phyloP scores from a whole-genome alignment of 2,329 filamentous ascomycete species.

The Colletotrichum lini region DNA sequence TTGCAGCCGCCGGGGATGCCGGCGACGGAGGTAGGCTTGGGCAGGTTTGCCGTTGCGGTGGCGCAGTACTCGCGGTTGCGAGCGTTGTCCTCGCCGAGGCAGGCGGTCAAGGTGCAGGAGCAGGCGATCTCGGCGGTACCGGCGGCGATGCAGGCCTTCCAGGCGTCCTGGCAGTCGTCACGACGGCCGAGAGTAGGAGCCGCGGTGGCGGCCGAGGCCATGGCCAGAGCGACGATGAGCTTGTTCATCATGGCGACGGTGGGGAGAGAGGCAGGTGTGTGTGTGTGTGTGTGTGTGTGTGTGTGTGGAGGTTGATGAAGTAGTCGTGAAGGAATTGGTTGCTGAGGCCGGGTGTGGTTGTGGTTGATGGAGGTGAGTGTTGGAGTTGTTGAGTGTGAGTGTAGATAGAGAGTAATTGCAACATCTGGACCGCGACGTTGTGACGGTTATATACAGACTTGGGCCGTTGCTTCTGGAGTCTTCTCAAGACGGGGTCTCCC shows the following conservation, averaged over 20 bases:
- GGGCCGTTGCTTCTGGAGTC: background rate
- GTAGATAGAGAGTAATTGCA: background rate
- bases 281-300: background rate
- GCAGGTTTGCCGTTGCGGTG: conserved; percentile 29
- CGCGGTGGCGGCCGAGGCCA: conserved; percentile 35
- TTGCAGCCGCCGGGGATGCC: conserved; percentile 14
- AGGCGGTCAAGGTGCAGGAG: conserved; percentile 31
- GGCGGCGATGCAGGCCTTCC: conserved; percentile 32
- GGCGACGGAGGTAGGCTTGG: conserved; percentile 29
- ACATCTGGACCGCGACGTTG: background rate
- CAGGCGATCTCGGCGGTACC: conserved; percentile 32
- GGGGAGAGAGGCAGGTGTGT: background rate
- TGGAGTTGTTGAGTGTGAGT: background rate
- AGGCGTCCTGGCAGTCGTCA: conserved; percentile 30
- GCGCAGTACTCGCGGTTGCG: conserved; percentile 37
- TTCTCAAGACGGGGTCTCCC: background rate
- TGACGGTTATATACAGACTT: conserved; percentile 16
- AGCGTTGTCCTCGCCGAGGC: conserved; percentile 38
- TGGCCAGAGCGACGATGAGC: conserved; percentile 32
- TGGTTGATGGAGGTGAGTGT: background rate
- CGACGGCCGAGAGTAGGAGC: conserved; percentile 20
- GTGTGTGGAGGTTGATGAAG: too few species aligned
- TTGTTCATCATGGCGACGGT: conserved; percentile 24
- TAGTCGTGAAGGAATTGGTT: background rate
- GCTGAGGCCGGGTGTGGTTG: background rate